Evolutionary conservation across 2,329 filamentous ascomycete genomes (phyloP), one percentile per base, ranked within the genome.

Genomic region (Rhynchosporium agropyri): DNA sequence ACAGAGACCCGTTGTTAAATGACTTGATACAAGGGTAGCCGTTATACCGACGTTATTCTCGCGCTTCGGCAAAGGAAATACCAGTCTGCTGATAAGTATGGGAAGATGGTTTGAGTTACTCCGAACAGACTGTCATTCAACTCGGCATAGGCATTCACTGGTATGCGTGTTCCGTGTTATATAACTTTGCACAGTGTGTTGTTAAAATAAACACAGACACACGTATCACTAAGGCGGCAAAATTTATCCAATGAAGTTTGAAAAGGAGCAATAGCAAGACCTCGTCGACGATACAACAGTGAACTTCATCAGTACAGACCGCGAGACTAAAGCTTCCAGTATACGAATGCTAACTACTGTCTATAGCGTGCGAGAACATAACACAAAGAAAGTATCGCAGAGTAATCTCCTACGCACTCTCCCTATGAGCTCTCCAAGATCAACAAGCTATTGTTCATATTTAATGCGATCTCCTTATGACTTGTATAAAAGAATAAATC

Each of bases 41-140:
- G 20, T 20, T 20, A 20, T 20, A 20, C 20, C 20, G 20, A 20
- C 20, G 20, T 20, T 20, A 20, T 20, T 20, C 20, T 20, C 20
- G 20, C 20, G 20, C 20, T 20, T 20, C 20, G 20, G 20, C 20
- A 20, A 20, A 13, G 36, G 38, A 40, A 20, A 43, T n/a, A 50
- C 38, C 12, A 20, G 15, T 1, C 12, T 63, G 7, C 65, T 42
- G 56, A 63, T 40, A n/a, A 60, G 40, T 67, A 67, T 50, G 65
- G 63, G 6, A 49, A 58, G 10, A 49, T 65, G 3, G 65, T 67
- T 4, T 50, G 65, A 3, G 53, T 73, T 2, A 63, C 63, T 1
- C 73, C 72, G 3, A 69, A 73, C n/a, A 65, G 72, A 56, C 66
- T 76, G 6, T 68, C 68, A 20, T 75, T 75, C 61, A 70, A 62